phyloP scores from a whole-genome alignment of 352 stramenopile genomes.

The Peronospora destructor region DNA sequence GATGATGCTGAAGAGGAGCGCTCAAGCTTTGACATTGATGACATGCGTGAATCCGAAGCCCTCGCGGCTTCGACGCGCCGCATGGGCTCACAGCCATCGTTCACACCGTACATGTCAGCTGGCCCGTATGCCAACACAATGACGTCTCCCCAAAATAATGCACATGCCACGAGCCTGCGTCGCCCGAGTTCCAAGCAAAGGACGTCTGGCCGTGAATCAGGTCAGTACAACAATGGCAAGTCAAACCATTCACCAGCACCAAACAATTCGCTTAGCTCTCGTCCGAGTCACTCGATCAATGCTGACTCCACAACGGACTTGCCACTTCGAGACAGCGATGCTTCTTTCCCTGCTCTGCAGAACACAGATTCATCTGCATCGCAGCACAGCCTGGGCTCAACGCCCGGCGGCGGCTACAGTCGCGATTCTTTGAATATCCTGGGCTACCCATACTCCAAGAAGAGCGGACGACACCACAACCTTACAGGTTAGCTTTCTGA shows the following conservation, averaged over 20 bases:
- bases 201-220: conserved; percentile 18
- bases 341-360: conserved; percentile 10
- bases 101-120: conserved; percentile 19
- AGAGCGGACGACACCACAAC: conserved; percentile 57
- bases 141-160: conserved; percentile 72
- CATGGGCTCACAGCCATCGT: conserved; percentile 18
- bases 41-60: conserved; percentile 63
- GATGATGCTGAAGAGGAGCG: conserved; percentile 41
- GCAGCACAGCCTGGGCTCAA: conserved; percentile 29
- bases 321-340: conserved; percentile 20
- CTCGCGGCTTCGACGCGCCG: conserved; percentile 21
- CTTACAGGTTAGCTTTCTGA: conserved; percentile 31
- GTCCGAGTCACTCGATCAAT: conserved; percentile 11
- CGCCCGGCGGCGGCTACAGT: conserved; percentile 57
- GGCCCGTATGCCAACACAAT: conserved; percentile 39
- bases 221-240: conserved; percentile 18
- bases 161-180: conserved; percentile 60
- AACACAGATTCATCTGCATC: conserved; percentile 23
- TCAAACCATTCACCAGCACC: conserved; percentile 8
- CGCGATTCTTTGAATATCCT: conserved; percentile 74
- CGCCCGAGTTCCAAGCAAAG: conserved; percentile 26
- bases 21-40: conserved; percentile 80
- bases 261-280: conserved; percentile 15
- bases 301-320: conserved; percentile 10
- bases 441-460: conserved; percentile 77